Conservation (phyloP, 345 rosid genomes). For the Brassica napus region Da-Ae NC_063443.1:10596501-10597000, state of each 20-base stretch:
- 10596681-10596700: slow-evolving; percentile 29
- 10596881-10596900: not conserved
- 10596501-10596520: not conserved
- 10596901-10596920: not conserved
- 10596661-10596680: not conserved
- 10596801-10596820: not conserved
- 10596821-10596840: not conserved
- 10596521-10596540: not conserved
- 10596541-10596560: not conserved
- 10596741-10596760: not conserved
- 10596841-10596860: slow-evolving; percentile 2
- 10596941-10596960: not conserved
- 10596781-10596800: not conserved
- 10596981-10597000: not conserved
- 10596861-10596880: not conserved
- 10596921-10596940: not conserved
- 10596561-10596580: not conserved
- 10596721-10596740: slow-evolving; percentile 18
- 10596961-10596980: not conserved
- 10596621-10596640: not conserved
- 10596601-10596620: not conserved
- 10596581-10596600: not conserved
- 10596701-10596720: not conserved
- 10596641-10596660: slow-evolving; percentile 3
- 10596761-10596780: slow-evolving; percentile 9